Conservation (phyloP, 2,329 filamentous ascomycete genomes). For the Phialophora tarda region DNA sequence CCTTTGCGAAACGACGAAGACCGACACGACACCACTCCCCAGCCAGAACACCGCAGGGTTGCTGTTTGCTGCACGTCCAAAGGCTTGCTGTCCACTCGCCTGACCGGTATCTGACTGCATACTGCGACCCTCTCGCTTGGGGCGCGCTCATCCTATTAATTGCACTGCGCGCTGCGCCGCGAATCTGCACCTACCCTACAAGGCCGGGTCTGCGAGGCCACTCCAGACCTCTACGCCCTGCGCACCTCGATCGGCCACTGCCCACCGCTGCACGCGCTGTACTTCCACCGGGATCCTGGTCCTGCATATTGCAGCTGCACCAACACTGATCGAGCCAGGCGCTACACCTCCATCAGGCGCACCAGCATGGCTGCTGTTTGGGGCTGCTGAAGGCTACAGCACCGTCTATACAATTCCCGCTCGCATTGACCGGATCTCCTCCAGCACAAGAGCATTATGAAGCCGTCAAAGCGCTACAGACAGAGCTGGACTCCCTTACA, state of each 20-base stretch:
- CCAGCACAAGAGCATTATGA: constrained; percentile 28
- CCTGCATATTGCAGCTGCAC: constrained; percentile 32
- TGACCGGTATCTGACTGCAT: constrained; percentile 23
- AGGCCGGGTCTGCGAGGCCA: constrained; percentile 27
- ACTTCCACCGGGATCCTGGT: constrained; percentile 22
- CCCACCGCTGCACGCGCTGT: constrained; percentile 23
- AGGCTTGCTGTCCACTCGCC: constrained; percentile 16
- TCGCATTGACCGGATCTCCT: constrained; percentile 14
- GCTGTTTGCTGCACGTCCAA: not conserved
- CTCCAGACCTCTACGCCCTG: constrained; percentile 17
- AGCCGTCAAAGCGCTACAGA: constrained; percentile 31
- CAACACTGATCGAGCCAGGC: constrained; percentile 25
- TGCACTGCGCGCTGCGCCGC: constrained; percentile 14
- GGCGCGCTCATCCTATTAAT: constrained; percentile 7
- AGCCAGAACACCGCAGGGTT: not conserved
- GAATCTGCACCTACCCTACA: constrained; percentile 23
- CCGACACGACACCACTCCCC: not conserved
- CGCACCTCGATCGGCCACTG: constrained; percentile 19
- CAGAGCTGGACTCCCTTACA: constrained; percentile 38
- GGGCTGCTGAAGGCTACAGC: constrained; percentile 20
- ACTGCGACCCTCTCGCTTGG: constrained; percentile 8
- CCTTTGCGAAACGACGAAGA: constrained; percentile 8
- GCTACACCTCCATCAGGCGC: constrained; percentile 29
- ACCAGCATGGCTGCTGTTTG: constrained; percentile 26
- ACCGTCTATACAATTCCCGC: constrained; percentile 14